Conservation (phyloP, 331 rosid species). For the Pyrus hybrid region DNA sequence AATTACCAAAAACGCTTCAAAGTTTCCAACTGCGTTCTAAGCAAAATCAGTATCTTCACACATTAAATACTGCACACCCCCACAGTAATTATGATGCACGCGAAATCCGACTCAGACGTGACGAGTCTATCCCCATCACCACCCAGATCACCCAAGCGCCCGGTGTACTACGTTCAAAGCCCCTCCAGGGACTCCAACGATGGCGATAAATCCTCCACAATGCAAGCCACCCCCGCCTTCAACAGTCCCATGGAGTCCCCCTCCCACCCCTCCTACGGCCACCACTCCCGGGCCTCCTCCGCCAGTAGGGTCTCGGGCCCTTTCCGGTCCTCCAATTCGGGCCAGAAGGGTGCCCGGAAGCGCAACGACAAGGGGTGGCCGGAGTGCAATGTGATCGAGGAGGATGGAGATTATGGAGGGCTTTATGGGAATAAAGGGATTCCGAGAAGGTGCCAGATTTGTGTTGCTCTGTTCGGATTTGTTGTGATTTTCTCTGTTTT, state of each 20-base stretch:
- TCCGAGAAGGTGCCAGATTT: constrained; percentile 43
- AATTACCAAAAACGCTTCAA: neutral
- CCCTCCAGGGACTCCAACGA: constrained; percentile 80
- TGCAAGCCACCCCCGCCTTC: constrained; percentile 48
- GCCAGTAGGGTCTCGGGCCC: constrained; percentile 66
- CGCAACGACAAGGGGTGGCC: constrained; percentile 53
- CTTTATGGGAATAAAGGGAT: constrained; percentile 23
- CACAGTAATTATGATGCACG: constrained; percentile 35
- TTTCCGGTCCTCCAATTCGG: constrained; percentile 24
- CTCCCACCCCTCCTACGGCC: constrained; percentile 57
- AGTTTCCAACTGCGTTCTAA: neutral
- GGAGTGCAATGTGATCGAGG: constrained; percentile 57
- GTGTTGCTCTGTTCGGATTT: constrained; percentile 47
- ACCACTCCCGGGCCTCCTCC: constrained; percentile 65
- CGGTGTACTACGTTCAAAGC: constrained; percentile 62
- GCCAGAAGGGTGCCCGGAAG: constrained; percentile 26
- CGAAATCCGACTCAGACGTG: constrained; percentile 67
- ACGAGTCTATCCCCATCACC: constrained; percentile 63
- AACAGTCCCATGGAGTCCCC: constrained; percentile 67
- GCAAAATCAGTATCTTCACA: neutral
- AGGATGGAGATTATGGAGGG: constrained; percentile 51
- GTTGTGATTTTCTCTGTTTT: constrained; percentile 43
- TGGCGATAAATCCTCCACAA: constrained; percentile 51
- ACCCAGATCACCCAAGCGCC: constrained; percentile 57
- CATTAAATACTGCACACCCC: neutral